Evolutionary conservation across 176 grass and related monocot species (phyloP), one percentile per base, ranked within the genome.

Genomic region (Avena atlantica): DNA sequence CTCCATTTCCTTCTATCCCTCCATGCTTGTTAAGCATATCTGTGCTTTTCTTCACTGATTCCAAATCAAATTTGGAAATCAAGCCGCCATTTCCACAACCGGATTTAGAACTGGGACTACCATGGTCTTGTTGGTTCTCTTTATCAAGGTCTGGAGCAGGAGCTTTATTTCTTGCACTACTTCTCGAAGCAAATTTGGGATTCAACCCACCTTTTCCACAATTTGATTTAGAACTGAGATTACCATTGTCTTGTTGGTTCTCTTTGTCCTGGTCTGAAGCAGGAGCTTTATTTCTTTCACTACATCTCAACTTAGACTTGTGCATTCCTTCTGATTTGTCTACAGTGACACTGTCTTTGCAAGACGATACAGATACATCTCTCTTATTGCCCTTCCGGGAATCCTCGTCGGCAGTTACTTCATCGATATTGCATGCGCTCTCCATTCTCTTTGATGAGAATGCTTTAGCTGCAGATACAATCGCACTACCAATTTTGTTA

Each of bases 181-280:
- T 78, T 80, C 68, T 81, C 45, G 37, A 58, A 37, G 87, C 79
- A 77, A 40, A 40, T 68, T 78, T 89, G 24, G 67, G 62, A 37
- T 53, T n/a, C 83, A 82, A 34, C 42, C 85, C 80, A 31, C 14
- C 49, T 69, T 69, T 60, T 79, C 56, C n/a, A 51, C 10, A 6
- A 19, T 73, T 80, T 56, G 58, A 44, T 78, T 88, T 83, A 78
- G 56, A 90, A 52, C 37, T 78, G 12, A 86, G 47, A 78, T 74
- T 53, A 60, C 29, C 63, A 85, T 42, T 7, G 16, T 65, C 80
- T 55, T 85, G 80, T 17, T 17, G 89, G 77, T 93, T 95, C 74
- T 95, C 93, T 68, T 93, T 95, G 87, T 79, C 91, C 74, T 83
- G 76, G 57, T 91, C 86, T 45, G 78, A 86, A 78, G n/a, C 79